Percentiles rank a stretch among this genome's conserved stretches.
phyloP scores from a whole-genome alignment of 768 basidiomycete genomes.

The Tulasnella sp. region DNA sequence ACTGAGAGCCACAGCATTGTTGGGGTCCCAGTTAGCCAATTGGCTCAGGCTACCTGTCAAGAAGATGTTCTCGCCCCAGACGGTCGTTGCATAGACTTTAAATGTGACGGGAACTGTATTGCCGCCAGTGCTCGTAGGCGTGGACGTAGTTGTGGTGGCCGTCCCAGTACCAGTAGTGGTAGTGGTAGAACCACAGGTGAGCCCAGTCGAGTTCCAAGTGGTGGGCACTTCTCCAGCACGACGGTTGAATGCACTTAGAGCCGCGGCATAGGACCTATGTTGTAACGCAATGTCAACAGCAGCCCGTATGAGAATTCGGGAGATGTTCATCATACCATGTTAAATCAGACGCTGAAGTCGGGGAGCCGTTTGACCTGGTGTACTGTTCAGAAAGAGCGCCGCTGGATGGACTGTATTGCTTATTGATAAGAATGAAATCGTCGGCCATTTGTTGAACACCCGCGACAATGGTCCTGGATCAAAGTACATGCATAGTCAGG shows the following conservation, averaged over 20 bases:
- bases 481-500: not conserved
- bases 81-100: conserved; percentile 58
- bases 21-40: conserved; percentile 59
- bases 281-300: not conserved
- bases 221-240: conserved; percentile 47
- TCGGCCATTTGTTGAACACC: conserved; percentile 20
- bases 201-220: conserved; percentile 63
- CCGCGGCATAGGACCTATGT: conserved; percentile 17
- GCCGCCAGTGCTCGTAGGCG: too few relatives aligned
- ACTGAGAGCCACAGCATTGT: conserved; percentile 50
- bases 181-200: conserved; percentile 60
- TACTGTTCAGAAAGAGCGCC: conserved; percentile 27
- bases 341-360: conserved; percentile 22
- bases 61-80: conserved; percentile 66
- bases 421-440: conserved; percentile 18
- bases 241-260: conserved; percentile 46
- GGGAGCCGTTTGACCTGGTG: conserved; percentile 19
- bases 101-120: conserved; percentile 45
- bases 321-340: conserved; percentile 20
- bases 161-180: conserved; percentile 47
- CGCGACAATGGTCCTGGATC: conserved; percentile 3
- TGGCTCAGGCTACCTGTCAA: conserved; percentile 57
- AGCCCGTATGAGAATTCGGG: not conserved
- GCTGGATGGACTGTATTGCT: conserved; percentile 15
- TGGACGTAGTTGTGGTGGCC: conserved; percentile 45